phyloP scores from a whole-genome alignment of 768 basidiomycete genomes.

The Hydnum rufescens region DNA sequence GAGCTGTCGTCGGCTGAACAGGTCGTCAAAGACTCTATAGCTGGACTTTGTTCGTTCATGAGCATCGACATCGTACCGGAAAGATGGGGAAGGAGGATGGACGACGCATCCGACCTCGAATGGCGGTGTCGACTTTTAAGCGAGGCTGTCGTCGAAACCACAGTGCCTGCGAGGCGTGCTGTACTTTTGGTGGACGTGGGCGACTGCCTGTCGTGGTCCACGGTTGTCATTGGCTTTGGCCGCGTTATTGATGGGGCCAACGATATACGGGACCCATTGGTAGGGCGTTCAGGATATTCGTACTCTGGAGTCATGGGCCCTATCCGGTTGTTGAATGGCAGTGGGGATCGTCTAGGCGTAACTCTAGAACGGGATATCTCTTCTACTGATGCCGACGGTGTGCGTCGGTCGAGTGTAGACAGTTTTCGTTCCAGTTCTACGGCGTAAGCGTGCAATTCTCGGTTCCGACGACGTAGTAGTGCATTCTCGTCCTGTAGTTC shows the following conservation, averaged over 20 bases:
- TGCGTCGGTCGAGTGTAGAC: not conserved
- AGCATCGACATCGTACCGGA: not conserved
- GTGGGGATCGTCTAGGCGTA: not conserved
- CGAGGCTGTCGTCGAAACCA: not conserved
- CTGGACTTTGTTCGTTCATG: conserved; percentile 1
- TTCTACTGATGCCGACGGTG: no score
- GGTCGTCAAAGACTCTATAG: not conserved
- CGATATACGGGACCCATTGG: not conserved
- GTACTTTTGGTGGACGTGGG: not conserved
- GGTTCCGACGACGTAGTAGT: not conserved
- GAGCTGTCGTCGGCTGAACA: not conserved
- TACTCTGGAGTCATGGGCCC: no score
- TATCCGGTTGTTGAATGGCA: not conserved
- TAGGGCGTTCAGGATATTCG: no score
- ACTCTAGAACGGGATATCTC: not conserved
- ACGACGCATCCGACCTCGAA: not conserved
- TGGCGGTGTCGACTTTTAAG: not conserved
- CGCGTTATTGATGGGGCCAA: not conserved
- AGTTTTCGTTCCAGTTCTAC: conserved; percentile 7
- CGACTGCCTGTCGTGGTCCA: no score
- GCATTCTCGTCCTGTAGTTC: conserved; percentile 3
- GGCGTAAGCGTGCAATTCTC: conserved; percentile 5
- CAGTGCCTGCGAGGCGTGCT: not conserved
- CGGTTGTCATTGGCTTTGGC: not conserved
- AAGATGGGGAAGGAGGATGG: not conserved